Percentiles rank a stretch among this genome's conserved stretches.
phyloP scores from a whole-genome alignment of 2,329 filamentous ascomycete genomes.

The Stachybotrys echinatus region DNA sequence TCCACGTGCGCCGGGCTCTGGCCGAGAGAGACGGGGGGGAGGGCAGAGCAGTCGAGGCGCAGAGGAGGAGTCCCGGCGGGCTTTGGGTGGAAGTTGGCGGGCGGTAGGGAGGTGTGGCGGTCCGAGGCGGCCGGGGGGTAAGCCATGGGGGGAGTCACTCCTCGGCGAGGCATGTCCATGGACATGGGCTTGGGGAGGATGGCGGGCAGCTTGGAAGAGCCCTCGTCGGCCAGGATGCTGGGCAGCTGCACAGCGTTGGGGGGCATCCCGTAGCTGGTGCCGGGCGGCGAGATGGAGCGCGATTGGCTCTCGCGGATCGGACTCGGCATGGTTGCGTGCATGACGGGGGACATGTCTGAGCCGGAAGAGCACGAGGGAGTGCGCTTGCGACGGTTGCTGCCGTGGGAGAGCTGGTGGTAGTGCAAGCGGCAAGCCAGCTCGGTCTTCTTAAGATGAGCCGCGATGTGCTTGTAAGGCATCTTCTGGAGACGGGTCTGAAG shows the following conservation, averaged over 20 bases:
- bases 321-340: constrained; percentile 42
- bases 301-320: constrained; percentile 44
- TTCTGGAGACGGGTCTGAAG: constrained; percentile 80
- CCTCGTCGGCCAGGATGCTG: constrained; percentile 40
- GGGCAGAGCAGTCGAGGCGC: constrained; percentile 54
- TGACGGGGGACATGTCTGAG: constrained; percentile 48
- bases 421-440: constrained; percentile 83
- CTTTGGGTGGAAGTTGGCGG: constrained; percentile 29
- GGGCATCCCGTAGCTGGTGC: constrained; percentile 41
- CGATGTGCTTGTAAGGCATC: constrained; percentile 89
- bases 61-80: constrained; percentile 38
- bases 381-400: constrained; percentile 74
- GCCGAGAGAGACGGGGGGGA: constrained; percentile 27
- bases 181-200: constrained; percentile 62
- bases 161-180: constrained; percentile 37
- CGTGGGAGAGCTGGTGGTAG: constrained; percentile 80
- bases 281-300: constrained; percentile 43
- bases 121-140: constrained; percentile 38
- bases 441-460: constrained; percentile 78
- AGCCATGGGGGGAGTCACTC: constrained; percentile 29
- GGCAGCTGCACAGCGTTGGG: constrained; percentile 43
- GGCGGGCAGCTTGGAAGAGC: constrained; percentile 48
- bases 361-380: constrained; percentile 65
- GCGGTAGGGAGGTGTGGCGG: constrained; percentile 39
- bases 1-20: constrained; percentile 46